These are phyloP conservation scores for Colletotrichum simmondsii DNA, from an alignment of 2,329 filamentous ascomycete genomes.

Conservation along the genomic window DNA sequence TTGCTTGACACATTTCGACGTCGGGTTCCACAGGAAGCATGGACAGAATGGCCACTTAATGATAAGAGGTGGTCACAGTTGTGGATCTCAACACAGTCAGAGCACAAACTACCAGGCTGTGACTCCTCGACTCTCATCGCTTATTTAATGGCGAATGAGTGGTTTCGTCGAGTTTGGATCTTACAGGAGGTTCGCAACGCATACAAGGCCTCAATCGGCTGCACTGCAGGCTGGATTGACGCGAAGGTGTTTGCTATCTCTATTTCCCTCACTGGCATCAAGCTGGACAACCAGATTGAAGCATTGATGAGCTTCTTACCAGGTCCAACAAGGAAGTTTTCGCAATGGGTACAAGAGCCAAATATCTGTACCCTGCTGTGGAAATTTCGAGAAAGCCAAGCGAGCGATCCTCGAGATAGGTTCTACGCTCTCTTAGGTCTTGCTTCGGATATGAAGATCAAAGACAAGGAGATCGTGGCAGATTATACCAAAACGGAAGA, in stretches of 20 bases:
- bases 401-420: neutral
- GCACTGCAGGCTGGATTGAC: neutral
- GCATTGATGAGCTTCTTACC: neutral
- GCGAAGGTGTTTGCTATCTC: neutral
- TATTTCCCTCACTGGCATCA: neutral
- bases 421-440: neutral
- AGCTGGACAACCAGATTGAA: neutral
- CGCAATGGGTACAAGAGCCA: neutral
- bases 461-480: neutral
- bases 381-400: neutral
- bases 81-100: neutral
- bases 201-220: neutral
- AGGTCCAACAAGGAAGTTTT: neutral
- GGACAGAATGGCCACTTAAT: neutral
- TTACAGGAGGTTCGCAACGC: neutral
- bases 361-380: neutral
- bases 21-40: neutral
- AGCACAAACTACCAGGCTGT: neutral
- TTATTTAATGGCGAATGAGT: neutral
- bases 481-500: neutral
- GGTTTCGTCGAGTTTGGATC: neutral
- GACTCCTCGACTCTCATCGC: neutral
- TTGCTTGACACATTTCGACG: no score
- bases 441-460: neutral
- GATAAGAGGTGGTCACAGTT: neutral